A percentile compares a stretch with the other conserved stretches of the same genome.
Conservation (phyloP, 192 early-diverging fungal species). For the Umbelopsis sp. region DNA sequence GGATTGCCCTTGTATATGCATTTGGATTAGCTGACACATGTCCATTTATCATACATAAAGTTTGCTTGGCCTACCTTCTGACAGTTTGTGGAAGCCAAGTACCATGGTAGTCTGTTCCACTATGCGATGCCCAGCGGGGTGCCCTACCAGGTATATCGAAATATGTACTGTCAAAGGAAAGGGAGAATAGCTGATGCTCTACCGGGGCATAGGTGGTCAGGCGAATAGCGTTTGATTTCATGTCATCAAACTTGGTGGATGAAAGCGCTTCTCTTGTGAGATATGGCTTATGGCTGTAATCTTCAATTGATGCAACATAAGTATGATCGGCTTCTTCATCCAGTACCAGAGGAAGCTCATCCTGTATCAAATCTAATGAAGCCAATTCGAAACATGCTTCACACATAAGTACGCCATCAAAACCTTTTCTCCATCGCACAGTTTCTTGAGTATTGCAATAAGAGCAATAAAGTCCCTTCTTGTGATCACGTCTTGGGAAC, state of each 20-base stretch:
- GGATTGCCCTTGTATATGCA: conserved; percentile 54
- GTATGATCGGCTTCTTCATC: conserved; percentile 21
- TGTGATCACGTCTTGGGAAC: conserved; percentile 31
- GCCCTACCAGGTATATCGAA: conserved; percentile 92
- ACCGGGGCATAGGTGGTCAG: conserved; percentile 66
- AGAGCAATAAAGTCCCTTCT: conserved; percentile 49
- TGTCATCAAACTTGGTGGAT: conserved; percentile 49
- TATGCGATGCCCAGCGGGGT: conserved; percentile 90
- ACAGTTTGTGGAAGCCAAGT: conserved; percentile 95
- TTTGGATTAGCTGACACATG: neutral
- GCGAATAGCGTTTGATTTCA: conserved; percentile 46
- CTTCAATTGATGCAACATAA: conserved; percentile 62
- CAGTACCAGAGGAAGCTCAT: conserved; percentile 34
- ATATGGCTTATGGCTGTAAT: conserved; percentile 69
- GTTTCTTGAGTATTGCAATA: conserved; percentile 65
- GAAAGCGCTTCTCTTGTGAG: conserved; percentile 59
- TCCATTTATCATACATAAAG: neutral
- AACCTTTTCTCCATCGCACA: conserved; percentile 67
- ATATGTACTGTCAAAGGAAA: conserved; percentile 79
- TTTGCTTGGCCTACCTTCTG: conserved; percentile 43
- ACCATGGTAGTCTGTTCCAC: conserved; percentile 89
- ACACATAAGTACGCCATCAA: conserved; percentile 74
- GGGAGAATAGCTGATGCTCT: conserved; percentile 71
- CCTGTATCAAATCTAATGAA: conserved; percentile 25
- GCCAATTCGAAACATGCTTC: conserved; percentile 64